Conservation (phyloP, 208 protist species). For the Crithidia mellificae region DNA sequence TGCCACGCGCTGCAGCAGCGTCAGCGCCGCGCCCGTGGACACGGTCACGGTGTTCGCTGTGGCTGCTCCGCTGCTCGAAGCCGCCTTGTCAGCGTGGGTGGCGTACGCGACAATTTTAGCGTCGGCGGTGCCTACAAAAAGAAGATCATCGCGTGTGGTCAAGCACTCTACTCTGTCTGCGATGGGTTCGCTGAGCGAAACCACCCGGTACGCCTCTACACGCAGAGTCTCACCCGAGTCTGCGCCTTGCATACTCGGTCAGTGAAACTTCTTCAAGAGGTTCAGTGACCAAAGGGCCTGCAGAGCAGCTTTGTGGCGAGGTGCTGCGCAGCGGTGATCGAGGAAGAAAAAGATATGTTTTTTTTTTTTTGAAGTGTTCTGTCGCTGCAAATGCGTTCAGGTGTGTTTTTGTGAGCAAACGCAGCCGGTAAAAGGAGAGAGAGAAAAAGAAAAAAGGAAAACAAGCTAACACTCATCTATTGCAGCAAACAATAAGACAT, state of each 20-base stretch:
- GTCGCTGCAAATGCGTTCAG: too few species aligned
- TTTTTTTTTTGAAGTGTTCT: too few species aligned
- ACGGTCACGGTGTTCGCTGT: neutral
- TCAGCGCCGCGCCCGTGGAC: neutral
- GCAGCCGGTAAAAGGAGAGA: too few species aligned
- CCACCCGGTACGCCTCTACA: constrained; percentile 25
- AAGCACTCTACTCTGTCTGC: constrained; percentile 47
- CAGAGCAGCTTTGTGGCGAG: too few species aligned
- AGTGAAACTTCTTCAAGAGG: too few species aligned
- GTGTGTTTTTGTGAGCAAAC: too few species aligned
- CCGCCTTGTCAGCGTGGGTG: neutral
- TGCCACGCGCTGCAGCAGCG: constrained; percentile 22
- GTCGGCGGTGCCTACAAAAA: constrained; percentile 66
- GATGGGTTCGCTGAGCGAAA: constrained; percentile 25
- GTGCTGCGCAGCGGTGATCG: too few species aligned
- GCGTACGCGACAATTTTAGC: constrained; percentile 57
- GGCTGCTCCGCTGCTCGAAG: constrained; percentile 4
- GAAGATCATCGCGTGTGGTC: constrained; percentile 37
- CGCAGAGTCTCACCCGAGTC: neutral
- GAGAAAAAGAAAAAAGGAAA: too few species aligned
- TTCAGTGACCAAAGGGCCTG: too few species aligned
- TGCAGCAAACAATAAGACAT: too few species aligned
- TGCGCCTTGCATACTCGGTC: constrained; percentile 22
- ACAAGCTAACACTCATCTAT: too few species aligned
- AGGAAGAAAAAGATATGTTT: too few species aligned